Evolutionary conservation across 139 green algal genomes (phyloP), one percentile per base, ranked within the genome.

Genomic region (Coelastrella sp.): DNA sequence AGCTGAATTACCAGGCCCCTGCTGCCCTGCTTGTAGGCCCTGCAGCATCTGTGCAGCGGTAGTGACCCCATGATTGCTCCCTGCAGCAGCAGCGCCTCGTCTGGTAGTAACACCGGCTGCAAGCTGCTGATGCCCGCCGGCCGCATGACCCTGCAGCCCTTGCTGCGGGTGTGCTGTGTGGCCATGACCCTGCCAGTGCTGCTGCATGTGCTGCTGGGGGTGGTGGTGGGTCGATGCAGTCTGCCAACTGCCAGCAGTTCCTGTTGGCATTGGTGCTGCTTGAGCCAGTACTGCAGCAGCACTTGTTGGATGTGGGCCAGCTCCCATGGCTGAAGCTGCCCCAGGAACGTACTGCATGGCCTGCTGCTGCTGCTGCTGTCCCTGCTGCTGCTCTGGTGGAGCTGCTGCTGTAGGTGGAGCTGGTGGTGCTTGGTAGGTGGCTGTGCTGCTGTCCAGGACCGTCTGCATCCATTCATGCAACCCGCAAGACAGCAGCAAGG

Each of bases 401-500:
- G 71, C 23, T 60, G 74, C n/a, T 80, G 74, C 74, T 80, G 74
- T 23, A n/a, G 17, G 56, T 83, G 71, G 14, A 57, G 17, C 58
- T 22, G 73, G 56, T 61, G 85, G 73, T 17, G 68, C 6, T n/a
- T 60, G 32, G n/a, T 77, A 81, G 10, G 66, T 86, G 6, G 22
- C 87, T 74, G 54, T 7, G 7, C 66, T 73, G n/a, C 8, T 57
- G 60, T 74, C 58, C 5, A 91, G 54, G 14, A 80, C 57, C 47
- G 32, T 56, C 56, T 47, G 23, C 13, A 90, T 10, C 73, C 73
- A 90, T 17, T 90, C 74, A 75, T 83, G 59, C n/a, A 90, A 16
- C 13, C 73, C 73, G 57, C 85, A 90, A 5, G 85, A 83, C 22
- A 84, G 73, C 73, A 90, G 54, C 83, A 88, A 47, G 3, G 83